These are phyloP conservation scores for Fusarium sp. DNA, from an alignment of 2,329 filamentous ascomycete genomes.

Conservation along the genomic window DNA sequence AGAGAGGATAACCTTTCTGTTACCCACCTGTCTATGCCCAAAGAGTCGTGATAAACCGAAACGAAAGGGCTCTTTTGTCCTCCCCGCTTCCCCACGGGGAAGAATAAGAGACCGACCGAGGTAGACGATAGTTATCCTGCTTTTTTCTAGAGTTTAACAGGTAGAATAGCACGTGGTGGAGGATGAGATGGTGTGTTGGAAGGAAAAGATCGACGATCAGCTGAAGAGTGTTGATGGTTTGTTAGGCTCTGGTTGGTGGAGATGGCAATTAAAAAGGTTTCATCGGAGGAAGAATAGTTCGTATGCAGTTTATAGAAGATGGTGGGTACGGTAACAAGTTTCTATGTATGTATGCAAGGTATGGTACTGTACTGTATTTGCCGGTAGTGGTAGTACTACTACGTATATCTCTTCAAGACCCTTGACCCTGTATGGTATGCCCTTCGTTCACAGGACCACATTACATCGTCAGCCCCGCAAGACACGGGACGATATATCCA, in stretches of 20 bases:
- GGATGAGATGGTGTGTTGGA: constrained; percentile 2
- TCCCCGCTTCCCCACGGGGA: constrained; percentile 39
- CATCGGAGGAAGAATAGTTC: constrained; percentile 2
- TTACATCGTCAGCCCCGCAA: neutral
- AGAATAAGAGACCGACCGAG: constrained; percentile 26
- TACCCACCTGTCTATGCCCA: constrained; percentile 28
- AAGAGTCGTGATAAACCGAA: constrained; percentile 35
- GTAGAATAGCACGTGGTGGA: constrained; percentile 7
- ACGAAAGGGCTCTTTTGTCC: constrained; percentile 16
- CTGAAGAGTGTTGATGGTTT: constrained; percentile 17
- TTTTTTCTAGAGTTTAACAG: neutral
- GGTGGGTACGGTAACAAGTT: constrained; percentile 15
- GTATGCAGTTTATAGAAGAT: constrained; percentile 5
- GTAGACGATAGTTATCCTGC: constrained; percentile 1
- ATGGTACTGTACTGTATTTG: neutral
- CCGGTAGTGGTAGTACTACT: neutral
- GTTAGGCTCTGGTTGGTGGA: constrained; percentile 35
- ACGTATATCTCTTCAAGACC: neutral
- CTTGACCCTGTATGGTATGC: neutral
- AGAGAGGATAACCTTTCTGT: neutral
- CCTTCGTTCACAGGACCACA: neutral
- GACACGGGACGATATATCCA: neutral
- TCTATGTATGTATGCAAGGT: neutral
- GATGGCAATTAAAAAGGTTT: neutral
- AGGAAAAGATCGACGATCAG: constrained; percentile 36